These are phyloP conservation scores for Phytophthora uliginosa DNA, from an alignment of 352 stramenopile genomes.

Conservation along the genomic window DNA sequence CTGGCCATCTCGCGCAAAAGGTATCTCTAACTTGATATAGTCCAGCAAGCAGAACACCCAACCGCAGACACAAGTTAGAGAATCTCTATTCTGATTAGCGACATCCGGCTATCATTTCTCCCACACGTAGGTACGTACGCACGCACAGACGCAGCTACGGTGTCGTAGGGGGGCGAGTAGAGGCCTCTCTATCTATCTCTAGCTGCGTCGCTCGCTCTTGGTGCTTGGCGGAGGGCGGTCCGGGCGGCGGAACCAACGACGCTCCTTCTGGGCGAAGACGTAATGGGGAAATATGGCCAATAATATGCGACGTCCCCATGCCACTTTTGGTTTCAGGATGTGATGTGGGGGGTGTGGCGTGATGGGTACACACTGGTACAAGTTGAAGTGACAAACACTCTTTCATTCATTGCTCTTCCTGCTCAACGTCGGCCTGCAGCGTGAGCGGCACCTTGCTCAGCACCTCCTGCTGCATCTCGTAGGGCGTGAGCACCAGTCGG, in stretches of 20 bases:
- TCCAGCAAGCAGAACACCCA: conserved; percentile 4
- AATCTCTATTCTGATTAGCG: background rate
- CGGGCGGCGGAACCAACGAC: conserved; percentile 1
- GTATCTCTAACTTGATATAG: conserved; percentile 29
- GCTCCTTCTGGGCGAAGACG: background rate
- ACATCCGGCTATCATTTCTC: background rate
- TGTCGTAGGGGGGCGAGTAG: background rate
- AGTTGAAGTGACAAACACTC: conserved; percentile 24
- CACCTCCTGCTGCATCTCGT: conserved; percentile 74
- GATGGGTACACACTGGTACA: background rate
- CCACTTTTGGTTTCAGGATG: conserved; percentile 5
- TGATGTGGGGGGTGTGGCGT: conserved; percentile 20
- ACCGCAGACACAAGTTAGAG: background rate
- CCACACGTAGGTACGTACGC: background rate
- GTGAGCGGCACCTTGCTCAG: conserved; percentile 40
- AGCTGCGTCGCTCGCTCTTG: background rate
- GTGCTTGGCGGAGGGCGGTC: background rate
- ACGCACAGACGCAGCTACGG: background rate
- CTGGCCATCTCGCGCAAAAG: conserved; percentile 24
- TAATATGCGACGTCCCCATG: conserved; percentile 8
- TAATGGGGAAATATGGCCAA: conserved; percentile 7
- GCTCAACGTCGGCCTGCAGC: no score
- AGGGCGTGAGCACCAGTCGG: conserved; percentile 67
- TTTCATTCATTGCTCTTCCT: conserved; percentile 1
- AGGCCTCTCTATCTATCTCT: background rate